These are phyloP conservation scores for Hypoxylon sp. DNA, from an alignment of 2,329 filamentous ascomycete genomes.

Conservation along the genomic window DNA sequence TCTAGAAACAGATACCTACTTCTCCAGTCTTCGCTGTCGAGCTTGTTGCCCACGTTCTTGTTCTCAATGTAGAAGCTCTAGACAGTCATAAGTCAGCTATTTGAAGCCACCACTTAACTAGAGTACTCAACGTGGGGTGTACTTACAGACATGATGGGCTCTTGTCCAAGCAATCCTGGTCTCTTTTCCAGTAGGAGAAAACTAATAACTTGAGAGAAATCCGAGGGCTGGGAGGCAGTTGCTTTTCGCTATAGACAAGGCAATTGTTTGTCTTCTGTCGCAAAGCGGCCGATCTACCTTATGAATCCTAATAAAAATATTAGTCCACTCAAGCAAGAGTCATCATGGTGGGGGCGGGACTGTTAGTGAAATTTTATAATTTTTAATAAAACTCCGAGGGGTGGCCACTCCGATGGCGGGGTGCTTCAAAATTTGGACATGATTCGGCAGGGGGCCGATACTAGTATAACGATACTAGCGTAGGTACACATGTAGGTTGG, in stretches of 20 bases:
- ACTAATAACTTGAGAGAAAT: conserved; percentile 2
- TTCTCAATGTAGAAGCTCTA: conserved; percentile 82
- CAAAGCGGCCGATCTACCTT: conserved; percentile 28
- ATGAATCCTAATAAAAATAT: conserved; percentile 36
- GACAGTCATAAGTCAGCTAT: conserved; percentile 52
- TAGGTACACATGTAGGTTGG: no score
- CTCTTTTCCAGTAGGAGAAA: conserved; percentile 4
- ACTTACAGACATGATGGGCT: conserved; percentile 51
- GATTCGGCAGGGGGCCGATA: conserved; percentile 3
- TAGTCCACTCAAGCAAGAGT: conserved; percentile 24
- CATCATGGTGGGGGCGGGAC: conserved; percentile 44
- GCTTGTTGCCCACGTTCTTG: conserved; percentile 81
- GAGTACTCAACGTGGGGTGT: conserved; percentile 5
- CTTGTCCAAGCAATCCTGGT: conserved; percentile 4
- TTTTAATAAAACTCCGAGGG: conserved; percentile 26
- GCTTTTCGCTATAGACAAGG: conserved; percentile 26
- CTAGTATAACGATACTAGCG: neutral
- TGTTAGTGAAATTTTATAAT: conserved; percentile 18
- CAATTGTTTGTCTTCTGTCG: conserved; percentile 25
- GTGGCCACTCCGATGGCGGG: conserved; percentile 48
- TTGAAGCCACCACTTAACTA: conserved; percentile 5
- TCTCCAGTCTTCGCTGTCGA: conserved; percentile 84
- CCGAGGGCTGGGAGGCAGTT: conserved; percentile 22
- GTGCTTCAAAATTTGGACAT: conserved; percentile 15
- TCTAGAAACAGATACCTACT: conserved; percentile 67